Percentiles rank a stretch among this genome's conserved stretches.
These are phyloP conservation scores for Knoxdaviesia proteae DNA, from an alignment of 2,329 filamentous ascomycete species.

Conservation along the genomic window DNA sequence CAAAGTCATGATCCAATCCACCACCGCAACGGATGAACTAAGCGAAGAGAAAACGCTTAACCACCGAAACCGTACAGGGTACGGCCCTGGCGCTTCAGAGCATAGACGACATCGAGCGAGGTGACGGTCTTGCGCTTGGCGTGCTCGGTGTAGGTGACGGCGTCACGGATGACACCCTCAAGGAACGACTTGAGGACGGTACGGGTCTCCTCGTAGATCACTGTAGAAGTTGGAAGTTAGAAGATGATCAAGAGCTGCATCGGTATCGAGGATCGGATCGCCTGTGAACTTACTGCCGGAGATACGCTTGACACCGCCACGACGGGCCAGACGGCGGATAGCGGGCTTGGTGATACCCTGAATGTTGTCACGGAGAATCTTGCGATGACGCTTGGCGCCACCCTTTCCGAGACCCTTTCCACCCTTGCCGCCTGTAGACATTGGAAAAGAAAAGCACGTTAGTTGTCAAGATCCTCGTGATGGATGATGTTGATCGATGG, in stretches of 20 bases:
- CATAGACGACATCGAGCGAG: constrained; percentile 46
- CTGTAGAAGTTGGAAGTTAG: constrained; percentile 12
- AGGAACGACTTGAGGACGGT: constrained; percentile 63
- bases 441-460: not conserved
- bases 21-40: constrained; percentile 5
- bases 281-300: constrained; percentile 52
- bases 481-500: not conserved
- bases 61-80: constrained; percentile 81
- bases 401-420: constrained; percentile 97
- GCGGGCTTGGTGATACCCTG: constrained; percentile 98
- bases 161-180: constrained; percentile 55
- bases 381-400: constrained; percentile 95
- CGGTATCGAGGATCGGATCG: not conserved
- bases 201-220: constrained; percentile 65
- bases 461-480: not conserved
- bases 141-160: constrained; percentile 62
- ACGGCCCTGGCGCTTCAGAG: constrained; percentile 48
- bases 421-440: constrained; percentile 59
- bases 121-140: constrained; percentile 67
- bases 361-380: constrained; percentile 99
- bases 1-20: constrained; percentile 2
- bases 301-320: constrained; percentile 99
- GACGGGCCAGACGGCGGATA: constrained; percentile 93
- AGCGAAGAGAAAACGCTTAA: constrained; percentile 24
- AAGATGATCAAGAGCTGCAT: not conserved